A percentile compares a stretch with the other conserved stretches of the same genome.
Evolutionary conservation across 371 early-diverging fungal genomes (phyloP).

Genomic region (Choanephora cucurbitarum): DNA sequence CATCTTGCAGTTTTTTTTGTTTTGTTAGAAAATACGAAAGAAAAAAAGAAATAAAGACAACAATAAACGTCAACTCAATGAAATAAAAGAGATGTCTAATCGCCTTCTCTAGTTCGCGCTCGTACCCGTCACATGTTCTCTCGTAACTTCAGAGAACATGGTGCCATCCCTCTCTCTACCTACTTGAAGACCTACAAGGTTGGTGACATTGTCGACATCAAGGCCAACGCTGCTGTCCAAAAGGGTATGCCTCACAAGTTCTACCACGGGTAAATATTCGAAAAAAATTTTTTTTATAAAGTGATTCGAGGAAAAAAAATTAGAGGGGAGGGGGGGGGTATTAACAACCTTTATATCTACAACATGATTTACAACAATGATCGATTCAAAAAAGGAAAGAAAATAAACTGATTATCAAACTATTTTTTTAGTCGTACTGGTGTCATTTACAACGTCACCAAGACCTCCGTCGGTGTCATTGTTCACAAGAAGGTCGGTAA

Average conservation of each 20-base stretch:
- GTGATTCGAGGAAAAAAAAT: neutral
- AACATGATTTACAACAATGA: no score
- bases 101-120: constrained; percentile 70
- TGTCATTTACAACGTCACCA: constrained; percentile 98
- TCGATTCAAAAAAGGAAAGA: neutral
- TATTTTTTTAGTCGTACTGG: constrained; percentile 87
- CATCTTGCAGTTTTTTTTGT: neutral
- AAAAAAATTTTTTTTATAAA: neutral
- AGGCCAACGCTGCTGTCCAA: constrained; percentile 92
- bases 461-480: constrained; percentile 97
- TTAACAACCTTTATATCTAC: no score
- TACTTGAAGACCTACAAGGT: constrained; percentile 98
- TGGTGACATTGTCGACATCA: constrained; percentile 99
- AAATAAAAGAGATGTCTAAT: neutral
- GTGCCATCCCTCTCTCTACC: constrained; percentile 93
- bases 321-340: no score
- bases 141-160: constrained; percentile 95
- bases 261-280: constrained; percentile 92
- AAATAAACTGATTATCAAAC: neutral
- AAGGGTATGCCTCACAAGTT: constrained; percentile 99
- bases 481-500: constrained; percentile 98
- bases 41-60: no score
- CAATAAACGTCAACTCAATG: neutral
- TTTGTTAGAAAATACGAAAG: neutral
- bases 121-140: constrained; percentile 99